phyloP scores from a whole-genome alignment of 208 protist genomes.

The Trypanosoma grayi region DNA sequence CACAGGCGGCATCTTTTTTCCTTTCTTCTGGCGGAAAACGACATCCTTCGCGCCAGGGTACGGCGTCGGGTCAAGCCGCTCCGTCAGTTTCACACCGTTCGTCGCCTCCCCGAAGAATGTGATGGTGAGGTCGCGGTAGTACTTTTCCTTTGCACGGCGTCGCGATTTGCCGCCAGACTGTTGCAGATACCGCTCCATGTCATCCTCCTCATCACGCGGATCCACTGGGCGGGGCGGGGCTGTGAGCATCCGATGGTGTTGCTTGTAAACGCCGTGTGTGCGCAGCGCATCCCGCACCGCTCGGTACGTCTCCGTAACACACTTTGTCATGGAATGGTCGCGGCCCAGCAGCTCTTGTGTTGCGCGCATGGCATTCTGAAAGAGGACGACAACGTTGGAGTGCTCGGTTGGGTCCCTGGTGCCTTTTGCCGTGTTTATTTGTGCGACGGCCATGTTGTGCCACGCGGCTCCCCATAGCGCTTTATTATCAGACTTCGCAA shows the following conservation, averaged over 20 bases:
- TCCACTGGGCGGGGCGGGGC: conserved; percentile 62
- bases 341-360: conserved; percentile 75
- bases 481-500: conserved; percentile 70
- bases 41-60: conserved; percentile 61
- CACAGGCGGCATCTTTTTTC: conserved; percentile 17
- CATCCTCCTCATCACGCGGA: conserved; percentile 58
- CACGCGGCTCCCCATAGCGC: conserved; percentile 87
- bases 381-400: conserved; percentile 63
- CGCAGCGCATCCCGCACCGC: conserved; percentile 56
- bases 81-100: conserved; percentile 51
- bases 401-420: conserved; percentile 49
- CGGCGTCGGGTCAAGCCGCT: conserved; percentile 58
- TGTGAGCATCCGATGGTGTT: conserved; percentile 70
- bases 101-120: conserved; percentile 83
- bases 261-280: conserved; percentile 61
- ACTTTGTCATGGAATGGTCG: conserved; percentile 78
- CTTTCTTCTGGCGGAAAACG: conserved; percentile 28
- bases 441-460: conserved; percentile 85
- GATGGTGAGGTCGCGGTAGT: conserved; percentile 73
- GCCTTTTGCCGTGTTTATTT: conserved; percentile 68
- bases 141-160: conserved; percentile 43
- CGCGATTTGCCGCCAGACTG: conserved; percentile 34
- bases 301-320: conserved; percentile 68
- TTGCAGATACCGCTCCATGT: conserved; percentile 40
- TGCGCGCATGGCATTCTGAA: conserved; percentile 85